Conservation (phyloP, 2,329 filamentous ascomycete species). For the Neofusicoccum umdonicola region DNA sequence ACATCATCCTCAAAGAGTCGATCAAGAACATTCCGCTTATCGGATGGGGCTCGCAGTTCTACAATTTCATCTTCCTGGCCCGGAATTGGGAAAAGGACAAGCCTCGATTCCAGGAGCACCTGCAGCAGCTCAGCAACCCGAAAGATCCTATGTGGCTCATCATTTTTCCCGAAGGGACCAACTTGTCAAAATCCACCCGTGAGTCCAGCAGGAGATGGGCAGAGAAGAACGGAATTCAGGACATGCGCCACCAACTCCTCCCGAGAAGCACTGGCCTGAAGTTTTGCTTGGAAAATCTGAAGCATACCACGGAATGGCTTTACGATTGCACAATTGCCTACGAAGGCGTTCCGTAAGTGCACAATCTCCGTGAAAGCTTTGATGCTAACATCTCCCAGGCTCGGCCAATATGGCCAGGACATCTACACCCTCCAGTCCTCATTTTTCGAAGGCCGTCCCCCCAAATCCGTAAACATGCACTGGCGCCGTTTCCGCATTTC, state of each 20-base stretch:
- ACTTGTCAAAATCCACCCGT: slow-evolving; percentile 68
- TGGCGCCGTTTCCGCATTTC: slow-evolving; percentile 82
- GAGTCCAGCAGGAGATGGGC: slow-evolving; percentile 73
- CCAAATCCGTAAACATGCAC: slow-evolving; percentile 94
- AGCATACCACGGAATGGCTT: slow-evolving; percentile 72
- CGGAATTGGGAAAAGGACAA: slow-evolving; percentile 82
- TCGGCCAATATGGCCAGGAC: slow-evolving; percentile 76
- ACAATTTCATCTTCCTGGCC: slow-evolving; percentile 89
- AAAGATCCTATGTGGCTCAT: slow-evolving; percentile 85
- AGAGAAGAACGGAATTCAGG: slow-evolving; percentile 68
- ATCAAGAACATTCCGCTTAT: slow-evolving; percentile 77
- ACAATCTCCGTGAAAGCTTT: not conserved
- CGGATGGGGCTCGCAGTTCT: slow-evolving; percentile 79
- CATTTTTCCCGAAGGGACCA: slow-evolving; percentile 85
- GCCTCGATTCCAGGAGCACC: slow-evolving; percentile 69
- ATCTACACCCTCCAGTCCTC: slow-evolving; percentile 84
- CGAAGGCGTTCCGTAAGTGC: slow-evolving; percentile 80
- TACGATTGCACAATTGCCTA: slow-evolving; percentile 96
- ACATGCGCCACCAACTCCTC: slow-evolving; percentile 71
- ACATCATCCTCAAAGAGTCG: slow-evolving; percentile 87
- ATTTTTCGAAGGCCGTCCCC: slow-evolving; percentile 83
- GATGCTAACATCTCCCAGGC: not conserved
- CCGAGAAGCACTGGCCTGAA: slow-evolving; percentile 78
- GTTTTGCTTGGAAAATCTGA: slow-evolving; percentile 75
- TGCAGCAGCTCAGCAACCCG: slow-evolving; percentile 67